Evolutionary conservation across 257 asterid species (phyloP), one percentile per base, ranked within the genome.

Genomic region (Ballota nigra): DNA sequence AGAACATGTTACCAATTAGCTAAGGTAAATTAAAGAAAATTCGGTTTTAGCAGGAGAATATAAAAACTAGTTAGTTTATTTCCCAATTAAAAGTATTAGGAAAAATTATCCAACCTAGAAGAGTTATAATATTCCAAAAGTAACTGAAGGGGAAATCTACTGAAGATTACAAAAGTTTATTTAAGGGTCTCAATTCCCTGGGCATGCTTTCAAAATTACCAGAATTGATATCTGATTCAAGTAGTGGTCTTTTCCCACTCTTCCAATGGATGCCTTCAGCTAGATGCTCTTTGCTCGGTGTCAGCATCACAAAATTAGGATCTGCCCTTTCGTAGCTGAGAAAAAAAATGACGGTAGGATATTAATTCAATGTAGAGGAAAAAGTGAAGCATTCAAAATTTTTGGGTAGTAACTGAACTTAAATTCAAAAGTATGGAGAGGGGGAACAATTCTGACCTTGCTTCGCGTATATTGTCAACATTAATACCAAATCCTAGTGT

Each of bases 231-330:
- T 92, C 96, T 15, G 98, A 89, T 60, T 89, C 87, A 29, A 89
- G 79, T 56, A 92, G 61, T 0, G 98, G 96, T 68, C 96, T 86
- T 76, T 77, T 67, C 53, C 96, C 96, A 61, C 45, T 74, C 81
- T 88, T 82, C 96, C 98, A 92, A 28, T 86, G 96, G 65, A 89
- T 79, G 77, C 96, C 98, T 77, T 92, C 92, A 6, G 98, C 98
- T 63, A 92, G 85, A 83, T 92, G 98, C 85, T 92, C 98, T 77
- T 89, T 92, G 84, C 77, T 92, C 53, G 98, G 96, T 5, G 98
- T 92, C 77, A 92, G 83, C 98, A 92, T 92, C 60, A 92, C 96
- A 18, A 84, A 92, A 82, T 92, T 92, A 19, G 96, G 98, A 82
- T 92, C 96, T 4, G 96, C 96, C 83, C 96, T 89, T 71, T 92